Evolutionary conservation across 1,284 basidiomycete species (phyloP), one percentile per base, ranked within the genome.

Genomic region (Ceratobasidium sp.): DNA sequence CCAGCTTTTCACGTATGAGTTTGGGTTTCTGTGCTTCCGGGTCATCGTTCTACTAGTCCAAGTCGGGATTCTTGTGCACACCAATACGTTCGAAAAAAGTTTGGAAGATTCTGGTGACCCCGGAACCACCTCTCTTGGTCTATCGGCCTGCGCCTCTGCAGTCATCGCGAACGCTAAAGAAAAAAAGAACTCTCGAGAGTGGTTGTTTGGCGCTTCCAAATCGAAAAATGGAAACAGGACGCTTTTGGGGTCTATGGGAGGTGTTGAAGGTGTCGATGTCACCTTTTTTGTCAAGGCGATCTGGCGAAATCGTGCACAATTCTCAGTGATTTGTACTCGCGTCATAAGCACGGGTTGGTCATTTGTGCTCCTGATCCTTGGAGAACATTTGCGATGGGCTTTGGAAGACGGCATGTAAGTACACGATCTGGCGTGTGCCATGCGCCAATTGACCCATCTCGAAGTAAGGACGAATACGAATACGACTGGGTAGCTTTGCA

Each of bases 21-120:
- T 44, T 17, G 62, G 62, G 13, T 65, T 44, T 29, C 15, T 46
- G 43, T 65, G 62, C 44, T 65, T 65, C 22, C 44, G 40, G 25
- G 43, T 65, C 5, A 49, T 65, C n/a, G n/a, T 65, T 13, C 44
- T 65, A 3, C 19, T 37, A 7, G 9, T 49, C 22, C 62, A 65
- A 46, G 44, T 65, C 4, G 62, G 37, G 8, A 49, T 65, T 15
- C 15, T 59, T 25, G 29, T 15, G 15, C 57, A 25, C 9, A 25
- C 22, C 57, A 19, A 34, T 34, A 37, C 15, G 29, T 11, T 65
- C 62, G 22, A 44, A 49, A 3, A 9, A 11, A 29, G 40, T 13
- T 9, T 15, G 13, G 0, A 13, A 13, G 13, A 40, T 49, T 4
- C 2, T 29, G 11, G 11, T 15, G 8, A 25, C 13, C 40, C 22